Conservation (phyloP, 164 flowering plant genomes). For the Vitis cinerea region DNA sequence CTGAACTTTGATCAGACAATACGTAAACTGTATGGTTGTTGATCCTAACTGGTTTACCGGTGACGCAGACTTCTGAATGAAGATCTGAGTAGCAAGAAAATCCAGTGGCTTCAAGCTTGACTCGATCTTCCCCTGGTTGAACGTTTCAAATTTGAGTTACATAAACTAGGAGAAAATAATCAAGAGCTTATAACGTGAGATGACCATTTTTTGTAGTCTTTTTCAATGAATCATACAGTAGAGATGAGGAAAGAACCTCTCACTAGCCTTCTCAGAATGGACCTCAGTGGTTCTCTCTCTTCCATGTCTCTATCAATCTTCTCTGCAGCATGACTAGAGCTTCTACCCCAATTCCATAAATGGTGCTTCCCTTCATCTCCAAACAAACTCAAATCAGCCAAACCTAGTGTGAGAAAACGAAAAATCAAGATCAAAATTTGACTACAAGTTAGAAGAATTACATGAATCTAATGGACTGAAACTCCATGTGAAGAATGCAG, state of each 20-base stretch:
- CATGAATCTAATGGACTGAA: slow-evolving; percentile 19
- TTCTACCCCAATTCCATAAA: slow-evolving; percentile 6
- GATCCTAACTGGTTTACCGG: slow-evolving; percentile 26
- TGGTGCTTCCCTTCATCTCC: slow-evolving; percentile 22
- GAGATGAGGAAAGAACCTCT: slow-evolving; percentile 17
- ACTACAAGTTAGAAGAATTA: not conserved
- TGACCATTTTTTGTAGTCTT: not conserved
- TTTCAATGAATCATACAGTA: not conserved
- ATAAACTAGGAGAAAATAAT: not conserved
- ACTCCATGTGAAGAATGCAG: slow-evolving; percentile 7
- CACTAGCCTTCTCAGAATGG: slow-evolving; percentile 19
- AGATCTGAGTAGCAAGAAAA: slow-evolving; percentile 26
- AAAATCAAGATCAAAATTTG: not conserved
- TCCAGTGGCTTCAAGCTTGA: slow-evolving; percentile 28
- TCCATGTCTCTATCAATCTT: not conserved
- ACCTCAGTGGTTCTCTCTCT: slow-evolving; percentile 7
- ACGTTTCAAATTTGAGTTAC: not conserved
- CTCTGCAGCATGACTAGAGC: not conserved
- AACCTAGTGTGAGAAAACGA: no score
- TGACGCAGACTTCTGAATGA: slow-evolving; percentile 26
- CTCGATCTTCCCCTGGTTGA: slow-evolving; percentile 29
- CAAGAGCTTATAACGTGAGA: no score
- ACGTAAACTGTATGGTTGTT: slow-evolving; percentile 26
- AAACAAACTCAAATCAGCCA: not conserved
- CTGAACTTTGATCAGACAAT: slow-evolving; percentile 5